Evolutionary conservation across 139 green algal genomes (phyloP).

Genomic region (Eudorina sp.): DNA sequence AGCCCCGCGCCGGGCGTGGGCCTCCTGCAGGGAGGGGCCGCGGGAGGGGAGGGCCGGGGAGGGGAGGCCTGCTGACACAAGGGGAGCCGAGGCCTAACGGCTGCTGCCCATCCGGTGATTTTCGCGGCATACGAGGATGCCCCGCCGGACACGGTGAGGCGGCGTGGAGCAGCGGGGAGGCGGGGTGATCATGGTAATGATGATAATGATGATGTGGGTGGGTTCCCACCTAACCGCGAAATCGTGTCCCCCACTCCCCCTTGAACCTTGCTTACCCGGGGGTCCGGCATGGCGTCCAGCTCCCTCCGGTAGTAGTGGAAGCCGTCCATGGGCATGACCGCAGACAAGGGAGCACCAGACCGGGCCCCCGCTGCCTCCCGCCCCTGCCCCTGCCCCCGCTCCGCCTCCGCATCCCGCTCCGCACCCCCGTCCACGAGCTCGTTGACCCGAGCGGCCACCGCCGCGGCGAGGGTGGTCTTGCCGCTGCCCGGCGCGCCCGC

Average conservation of each 20-base stretch:
- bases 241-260: neutral
- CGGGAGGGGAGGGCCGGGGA: neutral
- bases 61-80: too few relatives aligned
- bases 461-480: conserved; percentile 82
- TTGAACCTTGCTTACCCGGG: conserved; percentile 39
- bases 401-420: neutral
- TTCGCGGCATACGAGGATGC: too few relatives aligned
- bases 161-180: too few relatives aligned
- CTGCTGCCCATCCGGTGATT: too few relatives aligned
- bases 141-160: too few relatives aligned
- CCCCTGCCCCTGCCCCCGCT: neutral
- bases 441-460: conserved; percentile 71
- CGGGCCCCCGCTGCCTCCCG: neutral
- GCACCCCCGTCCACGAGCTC: neutral
- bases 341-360: neutral
- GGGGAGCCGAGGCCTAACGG: too few relatives aligned
- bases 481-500: conserved; percentile 81
- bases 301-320: conserved; percentile 88
- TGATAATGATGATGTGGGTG: too few relatives aligned
- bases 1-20: conserved; percentile 76
- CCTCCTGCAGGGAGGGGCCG: conserved; percentile 51
- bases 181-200: too few relatives aligned
- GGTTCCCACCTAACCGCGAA: too few relatives aligned
- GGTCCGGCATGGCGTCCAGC: conserved; percentile 85
- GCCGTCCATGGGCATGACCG: conserved; percentile 73